These are phyloP conservation scores for Globisporangium megalacanthum DNA, from an alignment of 352 stramenopile genomes.

Conservation along the genomic window DNA sequence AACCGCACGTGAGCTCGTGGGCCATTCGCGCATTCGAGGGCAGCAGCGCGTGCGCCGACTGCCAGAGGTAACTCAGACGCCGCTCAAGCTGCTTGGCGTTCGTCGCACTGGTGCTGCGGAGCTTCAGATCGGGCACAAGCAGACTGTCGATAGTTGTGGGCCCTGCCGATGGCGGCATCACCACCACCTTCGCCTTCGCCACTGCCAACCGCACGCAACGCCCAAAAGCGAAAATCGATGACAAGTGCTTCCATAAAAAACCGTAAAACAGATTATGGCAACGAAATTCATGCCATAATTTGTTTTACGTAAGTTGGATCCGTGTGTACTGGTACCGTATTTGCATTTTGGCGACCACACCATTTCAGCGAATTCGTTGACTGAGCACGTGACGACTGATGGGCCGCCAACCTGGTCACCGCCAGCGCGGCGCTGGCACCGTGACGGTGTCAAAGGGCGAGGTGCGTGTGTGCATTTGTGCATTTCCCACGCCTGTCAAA, in stretches of 20 bases:
- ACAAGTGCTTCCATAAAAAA: too few species aligned
- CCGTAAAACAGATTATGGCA: too few species aligned
- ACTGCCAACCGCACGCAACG: too few species aligned
- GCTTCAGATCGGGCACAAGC: constrained; percentile 10
- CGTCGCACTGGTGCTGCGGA: constrained; percentile 9
- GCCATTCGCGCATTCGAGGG: constrained; percentile 28
- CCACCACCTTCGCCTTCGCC: neutral
- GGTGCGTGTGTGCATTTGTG: constrained; percentile 14
- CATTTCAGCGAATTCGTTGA: neutral
- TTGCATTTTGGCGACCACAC: too few species aligned
- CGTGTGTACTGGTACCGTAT: too few species aligned
- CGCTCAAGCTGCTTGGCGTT: constrained; percentile 60
- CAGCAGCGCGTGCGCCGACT: constrained; percentile 42
- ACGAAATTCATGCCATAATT: too few species aligned
- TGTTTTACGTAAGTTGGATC: too few species aligned
- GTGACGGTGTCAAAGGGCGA: constrained; percentile 83
- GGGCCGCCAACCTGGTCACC: constrained; percentile 47
- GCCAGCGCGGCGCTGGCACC: constrained; percentile 83
- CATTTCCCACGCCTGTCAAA: neutral
- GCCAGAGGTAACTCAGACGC: constrained; percentile 66
- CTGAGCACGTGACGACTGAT: neutral
- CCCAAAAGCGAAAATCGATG: too few species aligned
- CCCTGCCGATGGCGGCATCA: neutral
- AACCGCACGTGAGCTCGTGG: constrained; percentile 47
- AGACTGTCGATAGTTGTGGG: neutral